These are phyloP conservation scores for Amaranthus hypochondriacus DNA, from an alignment of 148 eudicot genomes.

Conservation along the genomic window DNA sequence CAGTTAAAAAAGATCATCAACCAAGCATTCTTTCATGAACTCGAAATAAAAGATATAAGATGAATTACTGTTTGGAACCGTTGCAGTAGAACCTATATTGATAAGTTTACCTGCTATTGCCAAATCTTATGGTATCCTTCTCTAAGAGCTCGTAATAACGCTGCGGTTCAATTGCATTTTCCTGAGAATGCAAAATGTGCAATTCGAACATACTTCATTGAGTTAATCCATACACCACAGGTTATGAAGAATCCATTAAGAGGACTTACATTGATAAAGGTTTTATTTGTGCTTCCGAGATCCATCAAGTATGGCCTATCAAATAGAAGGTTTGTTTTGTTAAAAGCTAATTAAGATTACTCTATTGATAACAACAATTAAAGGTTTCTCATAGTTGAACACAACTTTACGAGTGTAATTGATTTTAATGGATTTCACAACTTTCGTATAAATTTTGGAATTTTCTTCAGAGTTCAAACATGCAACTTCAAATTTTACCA, in stretches of 20 bases:
- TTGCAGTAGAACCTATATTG: background rate
- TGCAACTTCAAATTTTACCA: background rate
- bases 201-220: background rate
- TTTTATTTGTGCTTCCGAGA: slow-evolving; percentile 97
- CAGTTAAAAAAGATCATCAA: background rate
- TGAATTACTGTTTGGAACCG: no score
- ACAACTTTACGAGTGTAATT: background rate
- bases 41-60: background rate
- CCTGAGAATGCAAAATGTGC: slow-evolving; percentile 45
- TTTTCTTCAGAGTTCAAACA: background rate
- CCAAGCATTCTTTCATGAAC: background rate
- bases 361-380: background rate
- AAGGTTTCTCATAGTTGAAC: background rate
- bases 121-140: slow-evolving; percentile 81
- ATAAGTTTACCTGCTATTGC: slow-evolving; percentile 74
- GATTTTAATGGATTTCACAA: background rate
- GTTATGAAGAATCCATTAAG: background rate
- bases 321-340: slow-evolving; percentile 11
- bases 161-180: slow-evolving; percentile 69
- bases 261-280: slow-evolving; percentile 71
- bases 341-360: background rate
- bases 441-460: background rate
- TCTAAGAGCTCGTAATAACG: slow-evolving; percentile 87
- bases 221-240: background rate
- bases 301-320: slow-evolving; percentile 94